Evolutionary conservation across 225 moss, liverwort and hornwort species (phyloP).

Genomic region (Polytrichum commune): DNA sequence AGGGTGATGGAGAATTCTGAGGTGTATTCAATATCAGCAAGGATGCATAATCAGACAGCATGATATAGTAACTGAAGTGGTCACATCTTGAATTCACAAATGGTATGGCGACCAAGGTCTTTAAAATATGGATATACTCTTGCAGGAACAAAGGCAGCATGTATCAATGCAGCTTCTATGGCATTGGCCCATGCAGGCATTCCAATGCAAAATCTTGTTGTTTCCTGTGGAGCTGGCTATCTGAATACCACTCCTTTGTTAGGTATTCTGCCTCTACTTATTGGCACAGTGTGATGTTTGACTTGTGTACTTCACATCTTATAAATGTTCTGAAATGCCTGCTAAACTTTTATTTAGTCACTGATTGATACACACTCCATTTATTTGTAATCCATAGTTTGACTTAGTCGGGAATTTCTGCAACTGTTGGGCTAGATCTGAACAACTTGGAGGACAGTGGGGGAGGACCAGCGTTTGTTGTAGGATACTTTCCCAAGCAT

Average conservation of each 20-base stretch:
- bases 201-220: constrained; percentile 93
- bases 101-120: too few relatives aligned
- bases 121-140: neutral
- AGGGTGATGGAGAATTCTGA: too few relatives aligned
- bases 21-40: too few relatives aligned
- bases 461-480: constrained; percentile 92
- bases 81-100: too few relatives aligned
- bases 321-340: too few relatives aligned
- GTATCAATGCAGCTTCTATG: constrained; percentile 91
- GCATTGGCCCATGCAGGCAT: constrained; percentile 98
- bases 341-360: too few relatives aligned
- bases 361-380: too few relatives aligned
- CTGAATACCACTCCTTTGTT: constrained; percentile 78
- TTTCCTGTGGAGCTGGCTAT: constrained; percentile 93
- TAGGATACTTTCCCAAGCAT: constrained; percentile 87
- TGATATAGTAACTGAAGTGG: too few relatives aligned
- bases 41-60: too few relatives aligned
- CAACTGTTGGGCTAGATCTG: constrained; percentile 48
- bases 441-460: constrained; percentile 89
- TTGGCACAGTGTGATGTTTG: neutral
- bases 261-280: constrained; percentile 39
- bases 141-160: constrained; percentile 82
- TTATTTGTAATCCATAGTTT: too few relatives aligned
- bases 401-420: too few relatives aligned
- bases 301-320: too few relatives aligned